A percentile compares a stretch with the other conserved stretches of the same genome.
phyloP scores from a whole-genome alignment of 768 basidiomycete species.

The Kwoniella shandongensis region DNA sequence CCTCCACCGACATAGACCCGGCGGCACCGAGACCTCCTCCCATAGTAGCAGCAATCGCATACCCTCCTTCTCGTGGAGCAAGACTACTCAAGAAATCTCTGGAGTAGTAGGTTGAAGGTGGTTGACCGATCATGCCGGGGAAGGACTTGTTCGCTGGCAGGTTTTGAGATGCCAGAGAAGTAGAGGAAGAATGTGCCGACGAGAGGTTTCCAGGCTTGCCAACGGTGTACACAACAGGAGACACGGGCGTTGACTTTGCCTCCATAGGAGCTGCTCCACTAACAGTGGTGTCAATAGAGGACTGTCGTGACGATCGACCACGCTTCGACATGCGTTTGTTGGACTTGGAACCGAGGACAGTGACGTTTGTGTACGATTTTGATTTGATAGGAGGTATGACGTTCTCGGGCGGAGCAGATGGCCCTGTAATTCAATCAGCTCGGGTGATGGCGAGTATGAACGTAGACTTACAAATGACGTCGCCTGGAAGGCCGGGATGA shows the following conservation, averaged over 20 bases:
- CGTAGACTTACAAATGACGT: constrained; percentile 44
- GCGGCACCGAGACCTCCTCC: constrained; percentile 29
- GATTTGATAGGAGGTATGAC: constrained; percentile 22
- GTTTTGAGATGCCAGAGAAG: constrained; percentile 28
- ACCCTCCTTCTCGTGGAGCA: constrained; percentile 51
- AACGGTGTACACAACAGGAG: constrained; percentile 8
- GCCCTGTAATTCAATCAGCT: constrained; percentile 28
- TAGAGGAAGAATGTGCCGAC: constrained; percentile 41
- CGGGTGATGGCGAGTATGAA: too few relatives aligned
- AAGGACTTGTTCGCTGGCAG: constrained; percentile 19
- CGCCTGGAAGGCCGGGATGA: constrained; percentile 29
- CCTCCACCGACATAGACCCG: constrained; percentile 34
- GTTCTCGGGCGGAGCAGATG: constrained; percentile 32
- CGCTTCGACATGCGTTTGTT: constrained; percentile 14
- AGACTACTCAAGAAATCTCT: constrained; percentile 49
- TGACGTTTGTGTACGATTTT: constrained; percentile 34
- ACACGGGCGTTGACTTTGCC: constrained; percentile 18
- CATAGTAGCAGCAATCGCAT: constrained; percentile 50
- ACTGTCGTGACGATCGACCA: constrained; percentile 16
- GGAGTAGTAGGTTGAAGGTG: constrained; percentile 48
- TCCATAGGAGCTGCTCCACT: neutral
- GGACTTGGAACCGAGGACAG: constrained; percentile 21
- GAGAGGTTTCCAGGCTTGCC: constrained; percentile 18
- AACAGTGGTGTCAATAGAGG: constrained; percentile 15
- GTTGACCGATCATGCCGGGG: constrained; percentile 9